Conservation (phyloP, 2,329 filamentous ascomycete species). For the Claviceps maximensis region DNA sequence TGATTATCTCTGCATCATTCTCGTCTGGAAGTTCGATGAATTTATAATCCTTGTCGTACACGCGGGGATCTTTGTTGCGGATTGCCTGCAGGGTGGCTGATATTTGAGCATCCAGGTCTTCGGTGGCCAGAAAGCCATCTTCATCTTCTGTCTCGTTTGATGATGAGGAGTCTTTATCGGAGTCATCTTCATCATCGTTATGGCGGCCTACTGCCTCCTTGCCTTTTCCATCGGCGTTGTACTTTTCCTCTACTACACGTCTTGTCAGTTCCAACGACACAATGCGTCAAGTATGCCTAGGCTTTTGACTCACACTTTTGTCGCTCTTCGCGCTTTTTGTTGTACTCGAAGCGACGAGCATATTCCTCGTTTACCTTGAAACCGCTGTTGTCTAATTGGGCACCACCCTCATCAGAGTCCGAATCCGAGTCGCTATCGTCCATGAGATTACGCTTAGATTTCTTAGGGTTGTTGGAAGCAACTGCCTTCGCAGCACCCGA, state of each 20-base stretch:
- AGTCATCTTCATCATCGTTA: constrained; percentile 29
- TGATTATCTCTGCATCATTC: constrained; percentile 26
- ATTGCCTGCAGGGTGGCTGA: constrained; percentile 78
- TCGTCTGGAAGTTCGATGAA: constrained; percentile 63
- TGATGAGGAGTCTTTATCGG: constrained; percentile 48
- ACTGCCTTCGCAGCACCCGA: background rate
- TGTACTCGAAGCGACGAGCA: constrained; percentile 82
- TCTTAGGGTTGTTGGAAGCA: constrained; percentile 17
- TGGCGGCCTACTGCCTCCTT: constrained; percentile 9
- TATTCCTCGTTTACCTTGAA: constrained; percentile 87
- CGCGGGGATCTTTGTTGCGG: constrained; percentile 74
- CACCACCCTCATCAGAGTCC: constrained; percentile 33
- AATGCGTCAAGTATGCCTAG: constrained; percentile 1
- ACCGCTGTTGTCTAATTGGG: constrained; percentile 25
- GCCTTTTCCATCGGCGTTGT: constrained; percentile 33
- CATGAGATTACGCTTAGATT: constrained; percentile 35
- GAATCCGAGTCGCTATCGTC: constrained; percentile 43
- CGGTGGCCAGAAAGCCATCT: constrained; percentile 73
- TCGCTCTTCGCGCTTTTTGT: constrained; percentile 88
- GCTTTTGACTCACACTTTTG: constrained; percentile 48
- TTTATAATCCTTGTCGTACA: constrained; percentile 68
- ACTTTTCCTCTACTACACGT: constrained; percentile 73
- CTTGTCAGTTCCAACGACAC: constrained; percentile 5
- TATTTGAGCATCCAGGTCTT: constrained; percentile 75
- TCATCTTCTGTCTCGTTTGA: constrained; percentile 82